Evolutionary conservation across 768 basidiomycete genomes (phyloP), one percentile per base, ranked within the genome.

Genomic region (Atractiella rhizophila): DNA sequence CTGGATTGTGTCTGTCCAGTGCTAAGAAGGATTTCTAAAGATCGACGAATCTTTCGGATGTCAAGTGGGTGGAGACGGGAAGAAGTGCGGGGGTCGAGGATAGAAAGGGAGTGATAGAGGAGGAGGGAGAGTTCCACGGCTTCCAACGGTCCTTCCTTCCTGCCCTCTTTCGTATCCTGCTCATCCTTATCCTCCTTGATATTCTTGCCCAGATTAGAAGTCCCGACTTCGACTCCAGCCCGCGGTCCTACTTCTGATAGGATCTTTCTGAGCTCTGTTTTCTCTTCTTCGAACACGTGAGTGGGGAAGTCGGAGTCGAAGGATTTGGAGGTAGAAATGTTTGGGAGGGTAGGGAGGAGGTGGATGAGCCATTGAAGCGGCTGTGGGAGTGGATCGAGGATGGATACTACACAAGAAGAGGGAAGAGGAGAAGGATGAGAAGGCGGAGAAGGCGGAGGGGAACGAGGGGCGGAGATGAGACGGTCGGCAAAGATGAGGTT

Each of bases 61-160:
- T 98, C 91, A 48, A 66, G 68, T 88, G 88, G 96, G 56, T 98
- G 91, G 88, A 88, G 96, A 46, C 85, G 64, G 24, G 65, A 65
- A 1, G 77, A 80, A 33, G 82, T 70, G 0, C 55, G 49, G 0
- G 71, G 72, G 51, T 96, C 91, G 64, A 4, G 61, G 54, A 8
- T 60, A 58, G 16, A 98, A 61, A 11, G 94, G 62, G 9, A 56
- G 60, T 53, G 83, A 68, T 15, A 91, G 19, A 1, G 44, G 49
- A 9, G 41, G 39, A 0, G 45, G 34, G 16, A 51, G 38, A 0
- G 38, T 32, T 5, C 40, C 43, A 4, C 49, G 44, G 0, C 37
- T 35, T 7, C 44, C 46, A 1, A 47, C 40, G 0, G 28, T 28
- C 0, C n/a, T n/a, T n/a, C n/a, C n/a, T n/a, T n/a, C n/a, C n/a